Evolutionary conservation across 371 early-diverging fungal species (phyloP).

Genomic region (Rhizopus sp.): DNA sequence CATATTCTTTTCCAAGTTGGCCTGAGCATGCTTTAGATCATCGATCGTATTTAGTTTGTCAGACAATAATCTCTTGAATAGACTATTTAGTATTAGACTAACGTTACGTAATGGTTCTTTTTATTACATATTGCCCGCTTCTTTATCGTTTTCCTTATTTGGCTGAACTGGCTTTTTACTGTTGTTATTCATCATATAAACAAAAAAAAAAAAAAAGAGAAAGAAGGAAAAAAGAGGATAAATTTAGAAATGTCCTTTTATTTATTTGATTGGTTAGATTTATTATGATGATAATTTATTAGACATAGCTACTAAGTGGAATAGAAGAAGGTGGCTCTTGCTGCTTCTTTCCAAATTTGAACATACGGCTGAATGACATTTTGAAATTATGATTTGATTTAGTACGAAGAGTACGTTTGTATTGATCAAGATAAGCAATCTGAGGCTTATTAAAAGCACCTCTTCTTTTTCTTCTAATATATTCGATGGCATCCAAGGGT

Average conservation of each 20-base stretch:
- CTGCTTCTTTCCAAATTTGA: conserved; percentile 10
- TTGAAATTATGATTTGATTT: conserved; percentile 24
- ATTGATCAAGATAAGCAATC: conserved; percentile 62
- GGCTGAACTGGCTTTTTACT: no score
- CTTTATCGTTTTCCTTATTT: neutral
- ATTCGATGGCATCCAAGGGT: conserved; percentile 74
- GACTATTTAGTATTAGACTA: conserved; percentile 15
- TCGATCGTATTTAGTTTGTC: conserved; percentile 44
- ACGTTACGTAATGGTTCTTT: neutral
- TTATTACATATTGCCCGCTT: neutral
- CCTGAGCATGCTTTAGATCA: conserved; percentile 39
- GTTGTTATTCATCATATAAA: neutral
- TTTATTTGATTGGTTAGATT: neutral
- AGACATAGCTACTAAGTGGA: conserved; percentile 22
- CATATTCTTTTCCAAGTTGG: conserved; percentile 32
- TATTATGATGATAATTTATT: neutral
- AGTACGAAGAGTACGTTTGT: conserved; percentile 36
- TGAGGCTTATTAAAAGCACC: conserved; percentile 85
- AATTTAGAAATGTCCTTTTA: neutral
- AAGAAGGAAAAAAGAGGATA: neutral
- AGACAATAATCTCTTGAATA: conserved; percentile 37
- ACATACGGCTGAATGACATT: conserved; percentile 20
- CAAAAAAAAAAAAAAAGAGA: neutral
- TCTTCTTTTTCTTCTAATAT: conserved; percentile 72
- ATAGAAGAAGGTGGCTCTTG: conserved; percentile 7